Percentiles rank a stretch among this genome's conserved stretches.
These are phyloP conservation scores for Pichia eremophila DNA, from an alignment of 805 yeast genomes.

Conservation along the genomic window DNA sequence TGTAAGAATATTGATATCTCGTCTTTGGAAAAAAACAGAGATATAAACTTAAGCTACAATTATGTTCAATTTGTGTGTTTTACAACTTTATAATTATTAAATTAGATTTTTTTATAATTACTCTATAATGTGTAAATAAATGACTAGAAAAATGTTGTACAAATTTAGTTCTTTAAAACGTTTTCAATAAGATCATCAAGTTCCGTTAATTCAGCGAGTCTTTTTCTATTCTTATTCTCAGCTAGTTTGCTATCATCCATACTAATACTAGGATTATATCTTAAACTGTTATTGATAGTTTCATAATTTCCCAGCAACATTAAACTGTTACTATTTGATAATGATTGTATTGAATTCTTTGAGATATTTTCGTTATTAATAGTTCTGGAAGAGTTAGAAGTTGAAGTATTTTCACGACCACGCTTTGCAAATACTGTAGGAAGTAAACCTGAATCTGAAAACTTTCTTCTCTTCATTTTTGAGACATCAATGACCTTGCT, in stretches of 20 bases:
- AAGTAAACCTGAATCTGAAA: background rate
- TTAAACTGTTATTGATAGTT: background rate
- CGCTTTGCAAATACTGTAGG: background rate
- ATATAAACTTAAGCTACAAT: constrained; percentile 14
- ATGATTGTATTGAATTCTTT: background rate
- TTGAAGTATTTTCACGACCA: background rate
- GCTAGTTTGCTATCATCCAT: background rate
- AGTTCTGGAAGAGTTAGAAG: background rate
- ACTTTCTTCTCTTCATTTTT: background rate
- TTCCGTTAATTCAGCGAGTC: constrained; percentile 12
- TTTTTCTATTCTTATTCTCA: background rate
- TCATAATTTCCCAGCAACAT: constrained; percentile 1
- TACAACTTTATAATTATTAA: background rate
- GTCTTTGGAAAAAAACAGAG: constrained; percentile 13
- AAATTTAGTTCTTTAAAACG: constrained; percentile 11
- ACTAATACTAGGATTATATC: background rate
- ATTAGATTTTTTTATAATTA: background rate
- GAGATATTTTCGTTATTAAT: background rate
- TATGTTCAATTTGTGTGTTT: constrained; percentile 23
- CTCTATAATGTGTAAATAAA: background rate
- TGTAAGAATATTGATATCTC: constrained; percentile 11
- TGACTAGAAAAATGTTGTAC: background rate
- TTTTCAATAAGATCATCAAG: constrained; percentile 20
- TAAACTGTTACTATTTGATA: background rate
- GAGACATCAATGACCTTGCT: background rate